Evolutionary conservation across 306 rosid genomes (phyloP), one percentile per base, ranked within the genome.

Genomic region (Styphnolobium japonicum): DNA sequence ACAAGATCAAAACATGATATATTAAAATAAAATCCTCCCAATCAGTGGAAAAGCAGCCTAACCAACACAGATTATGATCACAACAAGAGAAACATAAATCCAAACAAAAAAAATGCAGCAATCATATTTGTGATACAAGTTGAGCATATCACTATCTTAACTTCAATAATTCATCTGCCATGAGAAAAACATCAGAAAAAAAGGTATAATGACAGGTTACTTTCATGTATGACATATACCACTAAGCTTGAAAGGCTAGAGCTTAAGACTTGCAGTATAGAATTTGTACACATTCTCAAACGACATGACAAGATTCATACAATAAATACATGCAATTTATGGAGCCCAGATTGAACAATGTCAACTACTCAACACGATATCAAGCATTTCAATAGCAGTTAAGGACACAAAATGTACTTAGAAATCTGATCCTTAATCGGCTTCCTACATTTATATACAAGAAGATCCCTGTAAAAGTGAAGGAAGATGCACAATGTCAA

Each of bases 71-170:
- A 65, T 37, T 58, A 39, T 11, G 18, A 78, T 27, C 61, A 6
- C 7, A 12, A 25, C 58, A 65, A 73, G 37, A 60, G 60, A 75
- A 68, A 69, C 31, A 77, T 55, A 64, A 43, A 83, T 23, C 40
- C 45, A 70, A 62, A 66, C 55, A 60, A n/a, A n/a, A 71, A 82
- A 76, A 40, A 14, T 29, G 33, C 27, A 56, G 12, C 31, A 76
- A 56, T 51, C 18, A 67, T 73, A 56, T 49, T 11, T 37, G 37
- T 29, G 42, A 61, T 61, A 42, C 42, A 75, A 7, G 29, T 67
- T 66, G 65, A 46, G 56, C 42, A 76, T 18, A 40, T 55, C 58
- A 36, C 81, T 10, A 42, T 15, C 3, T 49, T 73, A 73, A 63
- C 60, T 15, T 64, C 46, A 81, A 18, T 29, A 67, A 37, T 4